Conservation (phyloP, 179 eudicot genomes). For the Silene coronaria region DNA sequence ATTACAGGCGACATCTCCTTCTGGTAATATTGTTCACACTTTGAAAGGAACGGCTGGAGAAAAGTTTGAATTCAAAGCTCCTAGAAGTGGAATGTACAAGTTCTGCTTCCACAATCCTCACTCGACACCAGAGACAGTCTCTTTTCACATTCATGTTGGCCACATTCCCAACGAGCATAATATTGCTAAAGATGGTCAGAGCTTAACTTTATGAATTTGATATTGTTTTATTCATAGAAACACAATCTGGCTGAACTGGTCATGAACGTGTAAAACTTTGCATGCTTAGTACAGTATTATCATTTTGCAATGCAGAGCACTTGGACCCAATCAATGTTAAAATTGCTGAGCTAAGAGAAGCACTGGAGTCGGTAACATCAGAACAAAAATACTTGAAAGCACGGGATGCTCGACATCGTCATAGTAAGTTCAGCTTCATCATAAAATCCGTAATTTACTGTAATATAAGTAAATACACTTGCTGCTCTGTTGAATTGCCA, state of each 20-base stretch:
- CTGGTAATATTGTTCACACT: slow-evolving; percentile 50
- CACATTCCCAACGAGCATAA: slow-evolving; percentile 82
- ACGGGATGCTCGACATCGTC: slow-evolving; percentile 82
- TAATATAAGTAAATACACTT: background rate
- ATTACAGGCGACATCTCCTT: slow-evolving; percentile 71
- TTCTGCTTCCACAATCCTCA: slow-evolving; percentile 85
- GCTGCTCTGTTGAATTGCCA: background rate
- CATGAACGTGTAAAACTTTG: background rate
- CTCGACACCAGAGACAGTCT: slow-evolving; percentile 74
- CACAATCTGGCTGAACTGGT: background rate
- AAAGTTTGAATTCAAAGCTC: slow-evolving; percentile 84
- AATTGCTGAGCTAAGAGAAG: slow-evolving; percentile 87
- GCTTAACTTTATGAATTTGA: background rate
- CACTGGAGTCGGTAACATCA: slow-evolving; percentile 67
- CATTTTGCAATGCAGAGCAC: slow-evolving; percentile 49
- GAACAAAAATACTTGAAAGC: slow-evolving; percentile 88
- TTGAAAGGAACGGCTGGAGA: slow-evolving; percentile 86
- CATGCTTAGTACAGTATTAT: background rate
- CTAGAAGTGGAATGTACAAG: slow-evolving; percentile 83
- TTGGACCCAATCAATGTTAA: slow-evolving; percentile 83
- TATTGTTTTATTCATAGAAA: background rate
- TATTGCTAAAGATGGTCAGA: slow-evolving; percentile 95
- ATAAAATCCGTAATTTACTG: background rate
- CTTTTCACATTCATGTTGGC: slow-evolving; percentile 91
- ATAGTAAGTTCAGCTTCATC: slow-evolving; percentile 46